phyloP scores from a whole-genome alignment of 495 filamentous ascomycete genomes.

The Podospora anserina region DNA sequence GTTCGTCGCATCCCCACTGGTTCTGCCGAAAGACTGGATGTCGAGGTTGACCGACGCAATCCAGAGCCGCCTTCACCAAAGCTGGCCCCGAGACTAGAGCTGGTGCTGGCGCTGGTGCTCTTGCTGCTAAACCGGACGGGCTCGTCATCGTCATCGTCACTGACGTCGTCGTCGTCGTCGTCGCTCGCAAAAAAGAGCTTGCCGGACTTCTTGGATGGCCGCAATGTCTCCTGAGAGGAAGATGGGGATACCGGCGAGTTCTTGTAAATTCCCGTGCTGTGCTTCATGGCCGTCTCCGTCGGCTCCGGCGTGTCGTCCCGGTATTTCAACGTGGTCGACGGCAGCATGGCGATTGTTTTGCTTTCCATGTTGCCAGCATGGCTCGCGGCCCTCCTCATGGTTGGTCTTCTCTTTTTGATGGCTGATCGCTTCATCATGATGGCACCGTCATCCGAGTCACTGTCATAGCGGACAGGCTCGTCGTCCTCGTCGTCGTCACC shows the following conservation, averaged over 20 bases:
- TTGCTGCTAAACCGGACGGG: conserved; percentile 27
- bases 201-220: conserved; percentile 65
- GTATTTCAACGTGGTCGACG: conserved; percentile 89
- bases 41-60: conserved; percentile 37
- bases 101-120: conserved; percentile 37
- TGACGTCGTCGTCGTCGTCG: conserved; percentile 41
- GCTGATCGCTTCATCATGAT: conserved; percentile 76
- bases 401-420: conserved; percentile 37
- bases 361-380: conserved; percentile 60
- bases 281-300: conserved; percentile 55
- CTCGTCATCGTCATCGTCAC: conserved; percentile 63
- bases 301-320: conserved; percentile 74
- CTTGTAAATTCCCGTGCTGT: conserved; percentile 47
- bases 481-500: conserved; percentile 68
- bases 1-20: conserved; percentile 63
- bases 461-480: conserved; percentile 52
- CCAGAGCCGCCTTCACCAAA: conserved; percentile 20
- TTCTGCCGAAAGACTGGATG: conserved; percentile 38
- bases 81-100: conserved; percentile 37
- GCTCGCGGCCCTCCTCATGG: conserved; percentile 47
- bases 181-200: conserved; percentile 59
- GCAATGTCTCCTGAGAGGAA: conserved; percentile 72
- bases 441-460: conserved; percentile 69
- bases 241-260: conserved; percentile 58
- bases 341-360: conserved; percentile 90